Conservation (phyloP, 2,329 filamentous ascomycete species). For the Calonectria pseudoreteaudii region DNA sequence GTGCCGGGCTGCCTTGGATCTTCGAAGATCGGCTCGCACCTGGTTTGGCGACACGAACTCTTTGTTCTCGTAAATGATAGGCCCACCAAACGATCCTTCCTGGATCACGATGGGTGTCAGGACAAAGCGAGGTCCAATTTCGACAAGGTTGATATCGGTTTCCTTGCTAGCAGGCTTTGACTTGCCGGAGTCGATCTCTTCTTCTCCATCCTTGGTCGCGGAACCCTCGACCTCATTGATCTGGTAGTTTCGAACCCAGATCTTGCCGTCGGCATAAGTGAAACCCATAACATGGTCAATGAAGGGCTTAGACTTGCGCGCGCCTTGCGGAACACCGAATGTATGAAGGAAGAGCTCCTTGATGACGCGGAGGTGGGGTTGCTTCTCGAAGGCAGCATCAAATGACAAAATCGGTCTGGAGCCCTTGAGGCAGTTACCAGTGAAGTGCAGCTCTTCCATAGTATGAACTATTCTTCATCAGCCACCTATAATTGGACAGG, state of each 20-base stretch:
- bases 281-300: constrained; percentile 96
- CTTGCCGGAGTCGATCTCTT: constrained; percentile 57
- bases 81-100: constrained; percentile 94
- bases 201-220: constrained; percentile 54
- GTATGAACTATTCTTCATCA: constrained; percentile 77
- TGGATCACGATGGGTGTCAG: constrained; percentile 95
- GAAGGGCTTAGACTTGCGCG: constrained; percentile 93
- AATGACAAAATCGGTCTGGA: constrained; percentile 92
- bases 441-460: constrained; percentile 96
- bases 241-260: constrained; percentile 97
- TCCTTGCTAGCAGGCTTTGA: constrained; percentile 60
- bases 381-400: constrained; percentile 84
- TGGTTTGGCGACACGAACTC: constrained; percentile 98
- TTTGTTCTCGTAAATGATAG: constrained; percentile 98
- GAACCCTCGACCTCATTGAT: constrained; percentile 84
- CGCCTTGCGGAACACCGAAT: constrained; percentile 91
- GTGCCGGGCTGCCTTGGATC: constrained; percentile 81
- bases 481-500: constrained; percentile 6
- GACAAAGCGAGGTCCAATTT: constrained; percentile 94
- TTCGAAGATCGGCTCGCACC: constrained; percentile 83
- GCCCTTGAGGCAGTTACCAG: constrained; percentile 95
- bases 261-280: constrained; percentile 89
- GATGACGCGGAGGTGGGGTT: constrained; percentile 83
- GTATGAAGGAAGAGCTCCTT: constrained; percentile 91
- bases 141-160: constrained; percentile 85